Base-by-base conservation (phyloP, 2,329 filamentous ascomycete genomes). In the Paraphaeosphaeria minitans region DNA sequence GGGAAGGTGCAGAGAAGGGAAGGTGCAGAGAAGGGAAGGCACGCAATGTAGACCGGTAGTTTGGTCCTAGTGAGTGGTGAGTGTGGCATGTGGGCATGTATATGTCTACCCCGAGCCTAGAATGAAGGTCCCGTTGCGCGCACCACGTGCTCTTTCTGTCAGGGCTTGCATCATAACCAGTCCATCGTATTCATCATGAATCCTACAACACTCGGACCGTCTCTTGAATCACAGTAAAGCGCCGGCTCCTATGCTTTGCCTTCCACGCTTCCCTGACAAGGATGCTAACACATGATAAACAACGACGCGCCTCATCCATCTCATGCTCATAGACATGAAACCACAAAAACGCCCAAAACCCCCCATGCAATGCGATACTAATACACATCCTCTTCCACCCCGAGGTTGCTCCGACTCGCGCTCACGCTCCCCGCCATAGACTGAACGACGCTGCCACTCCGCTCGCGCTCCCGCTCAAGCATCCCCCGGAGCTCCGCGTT, bases 401-500 rank as follows among this genome's bases (percentile, higher is more conserved):
- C 37, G 6, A 39, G n/a, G 37, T 66, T 64, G 54, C 65, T 68
- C 29, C 63, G 62, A 47, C 61, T 60, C 4, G 61, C 64, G 53
- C 64, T 67, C 21, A 65, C 61, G 43, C 61, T 60, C 2, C 63
- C 64, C 49, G 66, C 61, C 22, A 59, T 60, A 52, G 57, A 65
- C 24, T 64, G 60, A 42, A 65, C 58, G n/a, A 66, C 45, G 50
- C 59, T 64, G 1, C 61, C 53, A 27, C 41, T 43, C 24, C 66
- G 62, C 31, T 75, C 74, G 45, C 81, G 78, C 69, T 87, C 86
- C 59, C 84, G 75, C 68, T 87, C 88, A 57, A 93, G 78, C 77
- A 88, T 84, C 16, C 84, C 83, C 57, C 86, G 82, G 60, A 95
- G 77, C 64, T 90, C 87, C 65, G 89, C 85, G 71, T 92, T 92